Conservation (phyloP, 345 rosid genomes). For the Dipteronia sinensis region DNA sequence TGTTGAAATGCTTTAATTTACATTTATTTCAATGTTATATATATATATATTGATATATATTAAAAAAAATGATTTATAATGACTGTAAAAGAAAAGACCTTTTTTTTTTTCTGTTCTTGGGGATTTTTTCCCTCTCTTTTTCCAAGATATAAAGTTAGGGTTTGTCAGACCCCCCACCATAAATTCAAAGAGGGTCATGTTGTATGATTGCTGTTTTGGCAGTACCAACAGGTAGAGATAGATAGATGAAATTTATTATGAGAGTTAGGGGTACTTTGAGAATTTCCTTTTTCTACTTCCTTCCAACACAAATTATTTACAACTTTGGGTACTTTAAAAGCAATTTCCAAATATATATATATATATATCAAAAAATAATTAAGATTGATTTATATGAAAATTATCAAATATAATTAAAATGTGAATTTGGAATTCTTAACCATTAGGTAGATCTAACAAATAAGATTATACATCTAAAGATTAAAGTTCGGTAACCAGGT, state of each 20-base stretch:
- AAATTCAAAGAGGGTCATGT: slow-evolving; percentile 6
- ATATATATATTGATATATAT: too few species aligned
- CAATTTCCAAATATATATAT: background rate
- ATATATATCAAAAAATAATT: too few species aligned
- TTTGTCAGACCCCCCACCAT: slow-evolving; percentile 20
- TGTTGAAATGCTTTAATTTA: slow-evolving; percentile 3
- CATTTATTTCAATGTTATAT: background rate
- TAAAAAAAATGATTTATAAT: background rate
- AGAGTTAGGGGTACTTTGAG: background rate
- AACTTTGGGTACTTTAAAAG: background rate
- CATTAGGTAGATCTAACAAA: too few species aligned
- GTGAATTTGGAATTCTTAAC: too few species aligned
- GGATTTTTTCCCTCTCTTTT: background rate
- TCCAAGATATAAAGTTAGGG: slow-evolving; percentile 15
- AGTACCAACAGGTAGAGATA: background rate
- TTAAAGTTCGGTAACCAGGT: too few species aligned
- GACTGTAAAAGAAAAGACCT: background rate
- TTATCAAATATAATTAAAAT: too few species aligned
- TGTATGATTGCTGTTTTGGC: background rate
- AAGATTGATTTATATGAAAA: too few species aligned
- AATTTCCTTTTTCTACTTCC: background rate
- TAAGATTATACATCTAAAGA: too few species aligned
- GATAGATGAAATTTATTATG: background rate
- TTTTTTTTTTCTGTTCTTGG: background rate
- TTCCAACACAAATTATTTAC: background rate